phyloP scores from a whole-genome alignment of 768 basidiomycete species.

The Dacryopinax spathularia region DNA sequence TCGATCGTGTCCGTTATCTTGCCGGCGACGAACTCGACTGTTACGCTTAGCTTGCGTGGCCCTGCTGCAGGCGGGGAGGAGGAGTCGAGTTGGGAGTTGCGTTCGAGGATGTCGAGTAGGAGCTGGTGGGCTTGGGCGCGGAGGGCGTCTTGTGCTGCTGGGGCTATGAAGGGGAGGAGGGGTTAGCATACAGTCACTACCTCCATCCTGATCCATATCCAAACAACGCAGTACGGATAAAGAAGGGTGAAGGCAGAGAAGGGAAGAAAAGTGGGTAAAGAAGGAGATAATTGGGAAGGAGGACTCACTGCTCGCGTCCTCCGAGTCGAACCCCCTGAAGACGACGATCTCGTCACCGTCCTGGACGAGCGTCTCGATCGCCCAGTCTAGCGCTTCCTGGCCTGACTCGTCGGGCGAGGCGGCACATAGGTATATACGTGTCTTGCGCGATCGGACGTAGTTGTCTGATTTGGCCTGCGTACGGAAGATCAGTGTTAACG shows the following conservation, averaged over 20 bases:
- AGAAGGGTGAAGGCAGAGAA: background rate
- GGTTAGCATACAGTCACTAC: too few species aligned
- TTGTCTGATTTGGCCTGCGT: conserved; percentile 58
- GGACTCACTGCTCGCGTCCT: conserved; percentile 42
- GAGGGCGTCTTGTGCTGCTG: background rate
- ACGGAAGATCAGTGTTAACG: background rate
- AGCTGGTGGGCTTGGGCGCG: background rate
- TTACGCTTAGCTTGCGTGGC: conserved; percentile 53
- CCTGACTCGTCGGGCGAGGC: conserved; percentile 82
- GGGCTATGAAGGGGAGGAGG: background rate
- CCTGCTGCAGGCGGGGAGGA: too few species aligned
- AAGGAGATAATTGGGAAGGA: background rate
- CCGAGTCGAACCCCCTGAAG: conserved; percentile 77
- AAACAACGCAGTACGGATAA: background rate
- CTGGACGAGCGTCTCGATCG: conserved; percentile 67
- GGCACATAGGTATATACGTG: conserved; percentile 82
- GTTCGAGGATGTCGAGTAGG: conserved; percentile 9
- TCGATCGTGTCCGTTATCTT: conserved; percentile 80
- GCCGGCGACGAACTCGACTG: conserved; percentile 89
- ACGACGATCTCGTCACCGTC: conserved; percentile 89
- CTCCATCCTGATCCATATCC: conserved; percentile 52
- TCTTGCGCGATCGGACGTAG: conserved; percentile 58
- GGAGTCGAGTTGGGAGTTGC: conserved; percentile 20
- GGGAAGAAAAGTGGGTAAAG: background rate
- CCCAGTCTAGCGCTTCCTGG: conserved; percentile 79